phyloP scores from a whole-genome alignment of 164 flowering plant species.

The Piper betle region DNA sequence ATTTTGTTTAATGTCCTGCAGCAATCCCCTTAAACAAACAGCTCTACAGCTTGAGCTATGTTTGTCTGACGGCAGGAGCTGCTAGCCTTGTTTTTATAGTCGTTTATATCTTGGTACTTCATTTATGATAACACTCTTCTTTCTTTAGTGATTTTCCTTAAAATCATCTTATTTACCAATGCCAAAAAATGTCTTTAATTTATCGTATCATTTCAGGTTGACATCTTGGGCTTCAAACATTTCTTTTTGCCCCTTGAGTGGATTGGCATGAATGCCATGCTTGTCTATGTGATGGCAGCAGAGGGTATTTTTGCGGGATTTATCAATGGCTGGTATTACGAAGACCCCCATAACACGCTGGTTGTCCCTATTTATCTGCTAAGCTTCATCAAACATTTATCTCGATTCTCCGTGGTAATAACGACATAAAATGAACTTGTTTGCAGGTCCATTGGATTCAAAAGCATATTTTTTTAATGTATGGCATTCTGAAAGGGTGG shows the following conservation, averaged over 20 bases:
- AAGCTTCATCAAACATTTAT: neutral
- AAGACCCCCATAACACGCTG: constrained; percentile 66
- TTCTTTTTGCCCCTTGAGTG: constrained; percentile 71
- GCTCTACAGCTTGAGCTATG: constrained; percentile 74
- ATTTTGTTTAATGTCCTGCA: constrained; percentile 20
- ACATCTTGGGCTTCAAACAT: constrained; percentile 32
- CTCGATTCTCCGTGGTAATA: neutral
- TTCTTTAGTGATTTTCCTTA: neutral
- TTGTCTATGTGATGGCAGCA: constrained; percentile 88
- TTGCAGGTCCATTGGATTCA: constrained; percentile 70
- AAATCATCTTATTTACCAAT: neutral
- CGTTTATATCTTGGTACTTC: constrained; percentile 51
- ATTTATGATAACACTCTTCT: neutral
- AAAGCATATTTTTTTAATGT: constrained; percentile 62
- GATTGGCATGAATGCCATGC: constrained; percentile 99
- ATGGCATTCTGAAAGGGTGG: constrained; percentile 69
- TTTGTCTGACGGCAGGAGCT: constrained; percentile 79
- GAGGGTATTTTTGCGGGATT: constrained; percentile 82
- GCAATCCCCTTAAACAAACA: constrained; percentile 85
- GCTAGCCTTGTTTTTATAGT: constrained; percentile 68
- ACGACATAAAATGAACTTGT: neutral
- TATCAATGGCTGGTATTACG: constrained; percentile 85
- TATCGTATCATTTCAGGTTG: constrained; percentile 40
- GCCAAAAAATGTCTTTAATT: neutral
- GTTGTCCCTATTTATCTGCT: constrained; percentile 18